phyloP scores from a whole-genome alignment of 2,329 filamentous ascomycete species.

The Beauveria pseudobassiana region DNA sequence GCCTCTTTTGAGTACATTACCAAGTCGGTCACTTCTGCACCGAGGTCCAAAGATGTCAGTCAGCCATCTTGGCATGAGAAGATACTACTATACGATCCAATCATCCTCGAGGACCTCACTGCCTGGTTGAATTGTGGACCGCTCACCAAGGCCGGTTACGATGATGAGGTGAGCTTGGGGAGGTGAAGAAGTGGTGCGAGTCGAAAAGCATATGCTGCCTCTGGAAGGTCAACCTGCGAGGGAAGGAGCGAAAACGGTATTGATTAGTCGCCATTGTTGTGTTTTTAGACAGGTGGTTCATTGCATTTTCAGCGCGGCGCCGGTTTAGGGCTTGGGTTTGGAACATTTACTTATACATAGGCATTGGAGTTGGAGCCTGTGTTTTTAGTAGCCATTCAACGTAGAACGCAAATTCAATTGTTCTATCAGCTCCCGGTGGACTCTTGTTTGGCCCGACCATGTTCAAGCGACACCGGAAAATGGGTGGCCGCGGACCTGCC shows the following conservation, averaged over 20 bases:
- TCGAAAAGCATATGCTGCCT: slow-evolving; percentile 78
- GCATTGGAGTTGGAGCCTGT: neutral
- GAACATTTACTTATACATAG: neutral
- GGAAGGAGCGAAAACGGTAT: slow-evolving; percentile 46
- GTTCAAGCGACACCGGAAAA: neutral
- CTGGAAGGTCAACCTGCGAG: slow-evolving; percentile 51
- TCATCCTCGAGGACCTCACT: slow-evolving; percentile 79
- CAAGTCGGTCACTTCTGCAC: slow-evolving; percentile 43
- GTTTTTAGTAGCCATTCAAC: neutral
- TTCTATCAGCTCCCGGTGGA: neutral
- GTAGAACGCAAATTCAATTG: neutral
- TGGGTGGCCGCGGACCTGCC: neutral
- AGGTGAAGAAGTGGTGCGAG: slow-evolving; percentile 88
- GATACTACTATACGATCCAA: slow-evolving; percentile 87
- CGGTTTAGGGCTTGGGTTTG: neutral
- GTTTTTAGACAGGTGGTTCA: neutral
- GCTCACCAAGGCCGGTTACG: slow-evolving; percentile 54
- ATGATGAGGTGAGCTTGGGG: slow-evolving; percentile 55
- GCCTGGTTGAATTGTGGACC: slow-evolving; percentile 72
- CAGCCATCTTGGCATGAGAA: slow-evolving; percentile 79
- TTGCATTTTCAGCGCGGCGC: slow-evolving; percentile 7
- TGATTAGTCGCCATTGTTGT: slow-evolving; percentile 14
- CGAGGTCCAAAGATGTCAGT: slow-evolving; percentile 39
- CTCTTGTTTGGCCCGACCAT: neutral
- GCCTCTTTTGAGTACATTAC: slow-evolving; percentile 46